A percentile compares a stretch with the other conserved stretches of the same genome.
These are phyloP conservation scores for Solanum chilense DNA, from an alignment of 257 asterid species.

Conservation along the genomic window DNA sequence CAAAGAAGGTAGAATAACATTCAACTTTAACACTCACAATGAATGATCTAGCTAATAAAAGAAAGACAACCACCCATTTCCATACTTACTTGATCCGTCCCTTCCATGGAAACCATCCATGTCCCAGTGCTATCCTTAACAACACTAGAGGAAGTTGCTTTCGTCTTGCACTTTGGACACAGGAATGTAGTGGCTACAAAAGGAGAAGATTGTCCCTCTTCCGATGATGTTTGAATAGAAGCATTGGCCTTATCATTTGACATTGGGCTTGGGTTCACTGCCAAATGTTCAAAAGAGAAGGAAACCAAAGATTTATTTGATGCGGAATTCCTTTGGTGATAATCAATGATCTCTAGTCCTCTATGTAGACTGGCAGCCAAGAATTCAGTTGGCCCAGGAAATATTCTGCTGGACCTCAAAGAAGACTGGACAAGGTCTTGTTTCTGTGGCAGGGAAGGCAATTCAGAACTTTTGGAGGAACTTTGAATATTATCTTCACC, in stretches of 20 bases:
- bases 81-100: slow-evolving; percentile 22
- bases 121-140: slow-evolving; percentile 25
- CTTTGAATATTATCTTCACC: slow-evolving; percentile 25
- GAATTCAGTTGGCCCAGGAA: slow-evolving; percentile 69
- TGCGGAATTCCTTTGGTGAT: slow-evolving; percentile 66
- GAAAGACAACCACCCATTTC: background rate
- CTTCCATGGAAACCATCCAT: slow-evolving; percentile 23
- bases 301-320: slow-evolving; percentile 70
- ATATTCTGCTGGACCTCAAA: slow-evolving; percentile 64
- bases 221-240: slow-evolving; percentile 39
- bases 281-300: slow-evolving; percentile 84
- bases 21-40: background rate
- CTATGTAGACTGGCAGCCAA: slow-evolving; percentile 87
- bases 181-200: slow-evolving; percentile 26
- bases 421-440: slow-evolving; percentile 41
- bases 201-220: slow-evolving; percentile 21
- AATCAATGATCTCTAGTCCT: slow-evolving; percentile 76
- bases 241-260: slow-evolving; percentile 40
- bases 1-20: background rate
- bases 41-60: background rate
- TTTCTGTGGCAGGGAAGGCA: slow-evolving; percentile 26
- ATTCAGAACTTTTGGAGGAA: slow-evolving; percentile 22
- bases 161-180: slow-evolving; percentile 53
- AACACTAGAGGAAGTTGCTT: slow-evolving; percentile 18
- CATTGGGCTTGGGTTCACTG: slow-evolving; percentile 42